Base-by-base conservation (phyloP, 2,329 filamentous ascomycete genomes). In the Chaetomium strumarium region DNA sequence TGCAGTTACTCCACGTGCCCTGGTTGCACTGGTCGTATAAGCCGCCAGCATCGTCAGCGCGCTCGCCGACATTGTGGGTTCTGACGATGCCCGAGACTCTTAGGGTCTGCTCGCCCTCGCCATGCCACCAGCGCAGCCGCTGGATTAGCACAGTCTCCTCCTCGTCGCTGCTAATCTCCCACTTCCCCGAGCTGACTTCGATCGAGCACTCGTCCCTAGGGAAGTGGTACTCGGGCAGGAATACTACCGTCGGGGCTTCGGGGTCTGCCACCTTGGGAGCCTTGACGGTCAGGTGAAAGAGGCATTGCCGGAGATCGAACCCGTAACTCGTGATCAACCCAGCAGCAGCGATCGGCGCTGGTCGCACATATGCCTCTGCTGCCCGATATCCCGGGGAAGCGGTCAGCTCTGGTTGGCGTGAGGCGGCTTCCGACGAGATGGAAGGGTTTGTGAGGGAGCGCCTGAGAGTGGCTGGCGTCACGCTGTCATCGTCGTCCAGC, bases 151-250 rank as follows among this genome's bases (percentile, higher is more conserved):
- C 82, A 0, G 81, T 82, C 56, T 87, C 81, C 9, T 82, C 78
- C 51, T 90, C 86, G 55, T 90, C 84, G 5, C 75, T 79, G 60
- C 82, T 83, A 55, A 97, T 89, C 60, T 86, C 84, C 91, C 91
- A 99, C 66, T 92, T 93, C 7, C 95, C 95, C 0, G 86, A 88
- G 46, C 82, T 89, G 29, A 90, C 86, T 49, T 86, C 79, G 4
- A 99, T 83, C 0, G 77, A 77, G 37, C 84, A 87, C 41, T 81
- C 75, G 44, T 85, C 80, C 49, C 83, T 80, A 1, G 92, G 91
- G 67, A 95, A 99, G 70, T 99, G 93, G 64, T 88, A 96, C 52
- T 91, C 88, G 0, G 93, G 93, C 2, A 99, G 75, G 68, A 88
- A 95, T 9, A 97, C 77, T 41, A 90, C 79, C 0, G 92, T 97